Conservation (phyloP, 805 yeast genomes). For the Komagataella ulmi region DNA sequence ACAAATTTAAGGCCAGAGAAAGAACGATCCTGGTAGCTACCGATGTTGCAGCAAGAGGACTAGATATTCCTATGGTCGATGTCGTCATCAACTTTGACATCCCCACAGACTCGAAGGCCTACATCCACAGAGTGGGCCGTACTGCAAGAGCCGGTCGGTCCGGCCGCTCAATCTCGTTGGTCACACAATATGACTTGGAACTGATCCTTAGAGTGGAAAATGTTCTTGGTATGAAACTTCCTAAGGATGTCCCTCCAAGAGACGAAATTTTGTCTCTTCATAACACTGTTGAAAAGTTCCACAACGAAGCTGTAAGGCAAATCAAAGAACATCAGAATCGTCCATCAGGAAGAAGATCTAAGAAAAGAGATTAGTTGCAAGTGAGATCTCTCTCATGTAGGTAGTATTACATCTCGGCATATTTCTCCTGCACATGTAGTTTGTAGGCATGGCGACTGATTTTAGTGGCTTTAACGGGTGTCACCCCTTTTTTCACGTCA, state of each 20-base stretch:
- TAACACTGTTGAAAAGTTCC: conserved; percentile 83
- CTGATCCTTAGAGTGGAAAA: conserved; percentile 79
- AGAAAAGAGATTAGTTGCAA: conserved; percentile 7
- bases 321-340: conserved; percentile 47
- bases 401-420: not conserved
- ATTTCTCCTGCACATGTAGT: not conserved
- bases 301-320: conserved; percentile 76
- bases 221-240: conserved; percentile 70
- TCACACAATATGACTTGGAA: conserved; percentile 91
- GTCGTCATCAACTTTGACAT: conserved; percentile 85
- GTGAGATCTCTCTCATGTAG: not conserved
- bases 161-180: conserved; percentile 76
- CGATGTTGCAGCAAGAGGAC: conserved; percentile 92
- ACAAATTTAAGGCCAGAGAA: conserved; percentile 64
- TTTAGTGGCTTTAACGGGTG: not conserved
- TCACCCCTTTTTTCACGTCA: not conserved
- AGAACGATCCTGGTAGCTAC: conserved; percentile 65
- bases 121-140: conserved; percentile 95
- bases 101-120: conserved; percentile 94
- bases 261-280: conserved; percentile 67
- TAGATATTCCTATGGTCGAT: conserved; percentile 89
- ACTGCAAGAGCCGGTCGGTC: conserved; percentile 87
- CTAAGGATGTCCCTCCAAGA: conserved; percentile 70
- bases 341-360: conserved; percentile 11
- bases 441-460: not conserved